phyloP scores from a whole-genome alignment of 441 rosid species.

The Pelargonium fulgidum region DNA sequence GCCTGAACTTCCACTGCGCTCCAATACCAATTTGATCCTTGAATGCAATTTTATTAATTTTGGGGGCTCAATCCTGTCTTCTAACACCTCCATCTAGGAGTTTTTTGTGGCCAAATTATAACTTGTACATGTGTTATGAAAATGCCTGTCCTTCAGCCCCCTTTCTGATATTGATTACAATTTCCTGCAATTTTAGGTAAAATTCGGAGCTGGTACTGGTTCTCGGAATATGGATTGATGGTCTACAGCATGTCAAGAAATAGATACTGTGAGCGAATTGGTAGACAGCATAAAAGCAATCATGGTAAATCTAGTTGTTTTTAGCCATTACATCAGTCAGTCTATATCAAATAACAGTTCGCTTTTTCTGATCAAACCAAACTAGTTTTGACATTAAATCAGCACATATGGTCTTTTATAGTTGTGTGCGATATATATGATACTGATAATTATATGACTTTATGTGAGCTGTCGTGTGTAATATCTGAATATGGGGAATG shows the following conservation, averaged over 20 bases:
- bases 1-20: background rate
- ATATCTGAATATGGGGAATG: too few species aligned
- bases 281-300: conserved; percentile 95
- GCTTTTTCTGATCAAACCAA: background rate
- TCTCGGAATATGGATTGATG: conserved; percentile 73
- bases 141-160: background rate
- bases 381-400: background rate
- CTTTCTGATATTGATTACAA: conserved; percentile 17
- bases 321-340: background rate
- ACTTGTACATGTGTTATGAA: background rate
- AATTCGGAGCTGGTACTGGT: conserved; percentile 96
- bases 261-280: conserved; percentile 88
- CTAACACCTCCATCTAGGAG: too few species aligned
- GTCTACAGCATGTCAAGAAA: conserved; percentile 89
- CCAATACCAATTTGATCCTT: background rate
- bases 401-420: background rate
- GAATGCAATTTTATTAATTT: background rate
- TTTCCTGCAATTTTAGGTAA: conserved; percentile 46
- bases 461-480: too few species aligned
- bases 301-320: conserved; percentile 45
- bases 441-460: too few species aligned
- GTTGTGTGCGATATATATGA: too few species aligned
- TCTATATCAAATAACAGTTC: background rate
- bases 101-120: too few species aligned
- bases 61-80: background rate